Base-by-base conservation (phyloP, 1,139 yeast genomes). In the Yamadazyma aaseri region DNA sequence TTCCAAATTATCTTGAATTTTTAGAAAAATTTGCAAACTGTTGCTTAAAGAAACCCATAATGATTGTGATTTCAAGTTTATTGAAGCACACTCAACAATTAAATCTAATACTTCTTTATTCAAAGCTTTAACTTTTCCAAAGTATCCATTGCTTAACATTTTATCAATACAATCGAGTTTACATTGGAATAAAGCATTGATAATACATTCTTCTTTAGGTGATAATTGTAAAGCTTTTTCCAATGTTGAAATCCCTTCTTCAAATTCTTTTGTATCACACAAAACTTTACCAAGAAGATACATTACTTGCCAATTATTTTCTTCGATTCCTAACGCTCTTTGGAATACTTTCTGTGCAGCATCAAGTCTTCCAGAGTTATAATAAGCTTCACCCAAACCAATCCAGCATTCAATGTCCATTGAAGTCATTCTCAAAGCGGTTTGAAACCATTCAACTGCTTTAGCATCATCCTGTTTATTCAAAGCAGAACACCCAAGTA, bases 311-410 rank as follows among this genome's bases (percentile, higher is more conserved):
- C 86, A 79, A 0, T 53, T 41, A 17, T 47, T 49, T 5, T 47
- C 46, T 22, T 76, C 74, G 12, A 85, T 47, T 16, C 68, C 63
- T 26, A 76, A 51, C 0, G 92, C 87, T 41, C 80, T 79, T 25
- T 65, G 69, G 49, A 89, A 86, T 1, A 94, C 97, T 53, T 85
- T 89, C 6, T 76, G 71, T 0, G 96, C 87, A 2, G 97, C 95
- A 39, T 85, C 92, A 31, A 81, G 65, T 42, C 96, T 72, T 5
- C 98, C 98, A 57, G 95, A 79, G 29, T 80, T 76, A 38, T 73
- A 69, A 55, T 92, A 92, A 0, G 97, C 94, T 56, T 94, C 98
- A 14, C 98, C 98, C 24, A 92, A 65, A 0, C 97, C 97, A 17
- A 85, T 70, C 97, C 97, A 90, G 9, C 96, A 81, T 46, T 85